Evolutionary conservation across 2,329 filamentous ascomycete species (phyloP).

Genomic region (Emergomyces orientalis): DNA sequence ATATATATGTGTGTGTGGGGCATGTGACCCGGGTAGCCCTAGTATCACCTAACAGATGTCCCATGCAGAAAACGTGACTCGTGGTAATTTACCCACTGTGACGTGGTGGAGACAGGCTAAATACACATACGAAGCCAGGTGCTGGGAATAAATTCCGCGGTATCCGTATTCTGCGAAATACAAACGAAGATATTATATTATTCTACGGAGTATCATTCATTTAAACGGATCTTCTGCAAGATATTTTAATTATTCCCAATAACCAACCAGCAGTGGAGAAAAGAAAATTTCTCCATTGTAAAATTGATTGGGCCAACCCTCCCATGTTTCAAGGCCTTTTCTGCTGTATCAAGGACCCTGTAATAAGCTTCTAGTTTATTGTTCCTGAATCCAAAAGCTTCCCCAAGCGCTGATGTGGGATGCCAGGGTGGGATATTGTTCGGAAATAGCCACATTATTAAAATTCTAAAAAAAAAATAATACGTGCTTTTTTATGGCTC

Average conservation of each 20-base stretch:
- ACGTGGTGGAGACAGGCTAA: not conserved
- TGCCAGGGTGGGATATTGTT: not conserved
- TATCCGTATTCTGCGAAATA: not conserved
- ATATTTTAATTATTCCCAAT: too few species aligned
- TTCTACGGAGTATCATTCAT: too few species aligned
- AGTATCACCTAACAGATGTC: too few species aligned
- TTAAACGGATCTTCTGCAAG: too few species aligned
- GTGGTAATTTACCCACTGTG: not conserved
- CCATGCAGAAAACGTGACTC: conserved; percentile 3
- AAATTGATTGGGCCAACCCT: not conserved
- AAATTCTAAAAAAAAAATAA: too few species aligned
- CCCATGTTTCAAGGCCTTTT: not conserved
- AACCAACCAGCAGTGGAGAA: not conserved
- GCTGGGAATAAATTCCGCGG: too few species aligned
- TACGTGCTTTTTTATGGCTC: not conserved
- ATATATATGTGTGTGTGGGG: too few species aligned
- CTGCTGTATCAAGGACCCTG: not conserved
- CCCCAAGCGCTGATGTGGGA: not conserved
- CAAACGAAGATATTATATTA: too few species aligned
- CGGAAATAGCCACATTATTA: not conserved
- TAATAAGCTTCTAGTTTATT: not conserved
- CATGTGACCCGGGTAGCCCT: too few species aligned
- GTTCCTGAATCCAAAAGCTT: not conserved
- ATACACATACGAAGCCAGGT: not conserved
- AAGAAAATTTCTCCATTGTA: not conserved